phyloP scores from a whole-genome alignment of 2,329 filamentous ascomycete species.

The Colletotrichum sp. region DNA sequence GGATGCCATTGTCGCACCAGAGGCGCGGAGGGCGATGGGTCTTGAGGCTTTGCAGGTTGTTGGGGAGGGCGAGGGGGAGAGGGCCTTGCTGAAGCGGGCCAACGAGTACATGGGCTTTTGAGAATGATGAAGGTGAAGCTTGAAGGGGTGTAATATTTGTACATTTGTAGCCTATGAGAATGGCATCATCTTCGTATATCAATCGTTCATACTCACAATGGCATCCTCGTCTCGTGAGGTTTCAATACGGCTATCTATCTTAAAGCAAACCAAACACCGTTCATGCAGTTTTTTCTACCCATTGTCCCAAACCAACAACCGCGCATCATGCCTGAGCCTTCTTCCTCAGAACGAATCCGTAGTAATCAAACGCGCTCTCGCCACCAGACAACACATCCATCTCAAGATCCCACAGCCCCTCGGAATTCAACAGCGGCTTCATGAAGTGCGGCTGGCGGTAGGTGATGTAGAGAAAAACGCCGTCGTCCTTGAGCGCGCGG shows the following conservation, averaged over 20 bases:
- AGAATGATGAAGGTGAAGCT: accelerated
- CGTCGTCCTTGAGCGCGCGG: constrained; percentile 52
- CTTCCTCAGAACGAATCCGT: constrained; percentile 47
- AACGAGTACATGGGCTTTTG: constrained; percentile 51
- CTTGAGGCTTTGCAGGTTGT: constrained; percentile 40
- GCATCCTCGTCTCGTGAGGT: accelerated
- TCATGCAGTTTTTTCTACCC: neutral
- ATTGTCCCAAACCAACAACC: neutral
- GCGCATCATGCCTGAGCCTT: neutral
- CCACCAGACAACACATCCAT: constrained; percentile 45
- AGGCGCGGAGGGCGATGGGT: constrained; percentile 50
- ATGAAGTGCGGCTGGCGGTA: constrained; percentile 62
- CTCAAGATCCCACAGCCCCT: constrained; percentile 46
- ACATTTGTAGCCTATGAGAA: neutral
- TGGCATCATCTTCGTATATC: accelerated
- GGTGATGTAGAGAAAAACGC: constrained; percentile 57
- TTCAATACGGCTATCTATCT: neutral
- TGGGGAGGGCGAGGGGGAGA: constrained; percentile 35
- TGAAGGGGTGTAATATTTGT: neutral
- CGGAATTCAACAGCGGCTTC: constrained; percentile 45
- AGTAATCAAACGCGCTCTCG: constrained; percentile 53
- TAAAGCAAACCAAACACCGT: neutral
- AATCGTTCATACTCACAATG: accelerated
- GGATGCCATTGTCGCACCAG: constrained; percentile 31
- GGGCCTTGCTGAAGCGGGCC: constrained; percentile 40